Conservation (phyloP, 441 rosid genomes). For the Oxalis stricta region DNA sequence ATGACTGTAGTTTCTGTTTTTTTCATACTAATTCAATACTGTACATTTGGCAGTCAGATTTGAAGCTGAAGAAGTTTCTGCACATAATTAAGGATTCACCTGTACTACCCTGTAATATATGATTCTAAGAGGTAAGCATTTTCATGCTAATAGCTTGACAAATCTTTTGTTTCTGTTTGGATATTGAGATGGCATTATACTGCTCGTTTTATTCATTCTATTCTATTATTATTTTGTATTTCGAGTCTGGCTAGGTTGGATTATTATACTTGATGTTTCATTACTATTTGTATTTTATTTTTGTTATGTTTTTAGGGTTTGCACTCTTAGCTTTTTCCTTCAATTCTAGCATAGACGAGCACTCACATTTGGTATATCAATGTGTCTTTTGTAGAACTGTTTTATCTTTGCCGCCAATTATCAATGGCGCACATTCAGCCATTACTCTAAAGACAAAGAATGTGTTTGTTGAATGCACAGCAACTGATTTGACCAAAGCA, state of each 20-base stretch:
- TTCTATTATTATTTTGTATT: too few species aligned
- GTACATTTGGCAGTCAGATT: slow-evolving; percentile 51
- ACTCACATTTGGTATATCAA: too few species aligned
- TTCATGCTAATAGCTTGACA: too few species aligned
- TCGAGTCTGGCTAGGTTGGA: not conserved
- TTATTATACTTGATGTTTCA: not conserved
- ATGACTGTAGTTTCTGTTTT: too few species aligned
- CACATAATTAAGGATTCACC: slow-evolving; percentile 79
- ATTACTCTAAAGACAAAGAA: slow-evolving; percentile 82
- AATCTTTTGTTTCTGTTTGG: too few species aligned
- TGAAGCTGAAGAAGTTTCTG: slow-evolving; percentile 84
- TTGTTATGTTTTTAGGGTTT: not conserved
- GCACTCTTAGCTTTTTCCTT: not conserved
- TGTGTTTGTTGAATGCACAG: slow-evolving; percentile 92
- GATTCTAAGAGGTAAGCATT: slow-evolving; percentile 53
- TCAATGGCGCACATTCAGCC: slow-evolving; percentile 93
- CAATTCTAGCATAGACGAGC: too few species aligned
- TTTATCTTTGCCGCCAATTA: slow-evolving; percentile 82
- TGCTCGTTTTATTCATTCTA: too few species aligned
- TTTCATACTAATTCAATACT: slow-evolving; percentile 5
- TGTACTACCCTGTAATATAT: slow-evolving; percentile 67
- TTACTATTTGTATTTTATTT: not conserved
- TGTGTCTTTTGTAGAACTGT: slow-evolving; percentile 45
- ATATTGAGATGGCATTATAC: too few species aligned
- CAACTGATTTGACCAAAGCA: slow-evolving; percentile 90